These are phyloP conservation scores for Neurospora sp. DNA, from an alignment of 495 filamentous ascomycete genomes.

Conservation along the genomic window DNA sequence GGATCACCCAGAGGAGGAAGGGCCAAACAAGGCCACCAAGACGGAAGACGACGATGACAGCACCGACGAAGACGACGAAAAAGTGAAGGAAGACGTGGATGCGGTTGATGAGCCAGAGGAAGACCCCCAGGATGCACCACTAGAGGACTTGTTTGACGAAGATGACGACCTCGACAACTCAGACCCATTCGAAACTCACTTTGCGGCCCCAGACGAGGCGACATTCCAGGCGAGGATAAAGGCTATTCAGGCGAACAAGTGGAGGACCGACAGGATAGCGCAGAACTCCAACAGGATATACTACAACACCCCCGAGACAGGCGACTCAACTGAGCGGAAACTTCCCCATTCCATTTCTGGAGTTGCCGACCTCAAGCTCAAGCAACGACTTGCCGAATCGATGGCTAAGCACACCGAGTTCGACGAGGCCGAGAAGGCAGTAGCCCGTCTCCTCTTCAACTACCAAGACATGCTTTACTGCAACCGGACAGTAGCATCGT, in stretches of 20 bases:
- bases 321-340: slow-evolving; percentile 6
- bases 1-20: slow-evolving; percentile 23
- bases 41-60: slow-evolving; percentile 8
- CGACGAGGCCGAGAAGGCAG: slow-evolving; percentile 37
- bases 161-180: slow-evolving; percentile 43
- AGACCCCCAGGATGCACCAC: slow-evolving; percentile 25
- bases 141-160: slow-evolving; percentile 28
- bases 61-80: slow-evolving; percentile 4
- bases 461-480: slow-evolving; percentile 77
- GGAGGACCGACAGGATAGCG: slow-evolving; percentile 40
- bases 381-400: slow-evolving; percentile 37
- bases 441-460: slow-evolving; percentile 54
- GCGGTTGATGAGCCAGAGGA: slow-evolving; percentile 32
- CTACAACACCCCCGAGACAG: slow-evolving; percentile 24
- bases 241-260: slow-evolving; percentile 49
- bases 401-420: slow-evolving; percentile 31
- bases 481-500: slow-evolving; percentile 54
- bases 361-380: slow-evolving; percentile 47
- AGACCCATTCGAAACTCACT: slow-evolving; percentile 77
- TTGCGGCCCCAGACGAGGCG: slow-evolving; percentile 51
- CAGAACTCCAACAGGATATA: slow-evolving; percentile 32
- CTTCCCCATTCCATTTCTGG: slow-evolving; percentile 21
- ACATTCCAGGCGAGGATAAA: slow-evolving; percentile 39
- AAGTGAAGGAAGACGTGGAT: slow-evolving; percentile 16
- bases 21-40: background rate